Base-by-base conservation (phyloP, 345 rosid species). In the Aquilaria sinensis region DNA sequence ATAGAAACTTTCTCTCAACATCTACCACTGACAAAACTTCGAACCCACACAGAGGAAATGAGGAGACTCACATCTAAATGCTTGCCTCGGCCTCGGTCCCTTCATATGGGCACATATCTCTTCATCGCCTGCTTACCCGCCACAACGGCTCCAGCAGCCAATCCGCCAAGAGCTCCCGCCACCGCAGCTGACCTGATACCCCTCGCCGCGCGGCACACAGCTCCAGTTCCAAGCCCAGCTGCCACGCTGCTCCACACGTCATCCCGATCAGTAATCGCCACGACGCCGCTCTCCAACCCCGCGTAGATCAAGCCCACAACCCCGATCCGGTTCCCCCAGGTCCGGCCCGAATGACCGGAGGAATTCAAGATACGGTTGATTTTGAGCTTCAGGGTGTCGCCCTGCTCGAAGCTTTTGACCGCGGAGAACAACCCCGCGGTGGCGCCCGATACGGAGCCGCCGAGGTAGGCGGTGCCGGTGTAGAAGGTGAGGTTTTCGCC, bases 401-500 rank as follows among this genome's bases (percentile, higher is more conserved):
- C 79, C 16, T 79, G 59, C 71, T 94, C 97, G 75, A 90, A 81
- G 60, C 89, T 78, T 63, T 66, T 75, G 75, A 82, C 51, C 32
- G 84, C 96, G 7, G 87, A 67, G 70, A 69, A 16, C 14, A 85
- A 12, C 0, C 99, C 99, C 5, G 46, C 51, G 5, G 81, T 53
- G 31, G 85, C 96, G 1, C 96, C 99, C 58, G 72, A 71, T 31
- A 80, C 51, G 12, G 97, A 80, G 13, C 88, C 95, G 11, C 79
- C 80, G 37, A 90, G 83, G 72, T 93, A 93, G 56, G 89, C 83
- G 4, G 85, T 63, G 8, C 98, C 99, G 58, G 99, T 90, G 74
- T 94, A 94, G 65, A 90, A 94, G 49, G 97, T 88, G 65, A 94
- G 86, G 54, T 90, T 94, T 76, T 90, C 99, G 10, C 99, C 97